Evolutionary conservation across 495 filamentous ascomycete species (phyloP).

Genomic region (Melanomma pulvis-pyrius): DNA sequence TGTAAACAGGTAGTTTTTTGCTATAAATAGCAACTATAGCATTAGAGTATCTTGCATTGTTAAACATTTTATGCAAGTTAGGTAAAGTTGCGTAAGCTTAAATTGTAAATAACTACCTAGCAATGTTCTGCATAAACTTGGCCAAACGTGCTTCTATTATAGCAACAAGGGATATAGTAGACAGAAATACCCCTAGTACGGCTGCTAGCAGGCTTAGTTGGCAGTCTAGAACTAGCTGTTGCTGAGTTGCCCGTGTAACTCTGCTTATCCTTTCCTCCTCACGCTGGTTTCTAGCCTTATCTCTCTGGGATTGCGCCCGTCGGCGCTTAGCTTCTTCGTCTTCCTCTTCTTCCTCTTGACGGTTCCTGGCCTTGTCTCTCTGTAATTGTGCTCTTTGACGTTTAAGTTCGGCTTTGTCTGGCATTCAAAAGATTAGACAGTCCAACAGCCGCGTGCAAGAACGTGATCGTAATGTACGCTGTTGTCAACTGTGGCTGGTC

Average conservation of each 20-base stretch:
- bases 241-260: neutral
- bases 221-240: neutral
- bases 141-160: neutral
- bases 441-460: neutral
- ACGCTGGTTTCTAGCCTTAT: neutral
- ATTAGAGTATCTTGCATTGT: conserved; percentile 11
- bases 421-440: neutral
- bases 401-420: neutral
- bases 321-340: neutral
- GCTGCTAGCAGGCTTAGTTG: neutral
- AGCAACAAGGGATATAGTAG: neutral
- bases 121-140: neutral
- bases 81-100: neutral
- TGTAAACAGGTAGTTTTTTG: conserved; percentile 6
- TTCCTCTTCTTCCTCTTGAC: neutral
- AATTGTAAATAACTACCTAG: neutral
- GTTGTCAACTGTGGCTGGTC: neutral
- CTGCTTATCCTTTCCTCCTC: neutral
- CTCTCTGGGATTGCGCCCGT: neutral
- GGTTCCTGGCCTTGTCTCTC: neutral
- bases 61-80: conserved; percentile 9
- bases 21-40: conserved; percentile 1
- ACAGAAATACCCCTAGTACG: neutral
- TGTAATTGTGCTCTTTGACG: neutral
- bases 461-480: neutral